Base-by-base conservation (phyloP, 1,284 basidiomycete genomes). In the Phlebopus sp. region DNA sequence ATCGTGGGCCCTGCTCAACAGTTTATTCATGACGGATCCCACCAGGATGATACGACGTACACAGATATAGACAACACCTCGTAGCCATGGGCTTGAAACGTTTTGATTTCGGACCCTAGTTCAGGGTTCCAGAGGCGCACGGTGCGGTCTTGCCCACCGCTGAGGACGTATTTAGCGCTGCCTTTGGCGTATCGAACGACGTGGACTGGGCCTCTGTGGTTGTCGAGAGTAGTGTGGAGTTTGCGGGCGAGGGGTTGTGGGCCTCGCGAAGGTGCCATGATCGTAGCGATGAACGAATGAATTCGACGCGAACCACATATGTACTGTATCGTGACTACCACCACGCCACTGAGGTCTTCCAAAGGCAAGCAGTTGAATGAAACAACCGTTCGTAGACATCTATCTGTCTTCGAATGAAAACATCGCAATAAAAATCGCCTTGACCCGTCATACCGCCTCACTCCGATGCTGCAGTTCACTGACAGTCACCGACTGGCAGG, bases 51-150 rank as follows among this genome's bases (percentile, higher is more conserved):
- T n/a, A 46, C n/a, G 27, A 70, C 87, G 60, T 63, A 94, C 92
- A 96, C 86, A 46, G 85, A 81, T 42, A 99, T 74, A 0, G 91
- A 92, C 17, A 97, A 78, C 5, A 99, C 90, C 63, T 97, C 94
- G 63, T 97, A 95, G 29, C 90, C 92, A 67, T 99, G 96, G 1
- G 90, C 91, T 36, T 81, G 72, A 63, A 97, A 99, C 0, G 77
- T 70, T 70, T 97, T 96, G 71, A 99, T 90, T 68, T 95, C 84
- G n/a, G 82, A 77, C 17, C 92, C 93, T 14, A 79, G 66, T 43
- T 74, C 74, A 1, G 92, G 89, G 68, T 97, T 99, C 90, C 93
- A 98, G 21, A 99, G 81, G 40, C 88, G 80, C 41, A 99, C 81
- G 27, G 85, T 82, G 40, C 94, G 82, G 69, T 99, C 97, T 63